Conservation (phyloP, 2,329 filamentous ascomycete species). For the Magnaporthiopsis poae region DNA sequence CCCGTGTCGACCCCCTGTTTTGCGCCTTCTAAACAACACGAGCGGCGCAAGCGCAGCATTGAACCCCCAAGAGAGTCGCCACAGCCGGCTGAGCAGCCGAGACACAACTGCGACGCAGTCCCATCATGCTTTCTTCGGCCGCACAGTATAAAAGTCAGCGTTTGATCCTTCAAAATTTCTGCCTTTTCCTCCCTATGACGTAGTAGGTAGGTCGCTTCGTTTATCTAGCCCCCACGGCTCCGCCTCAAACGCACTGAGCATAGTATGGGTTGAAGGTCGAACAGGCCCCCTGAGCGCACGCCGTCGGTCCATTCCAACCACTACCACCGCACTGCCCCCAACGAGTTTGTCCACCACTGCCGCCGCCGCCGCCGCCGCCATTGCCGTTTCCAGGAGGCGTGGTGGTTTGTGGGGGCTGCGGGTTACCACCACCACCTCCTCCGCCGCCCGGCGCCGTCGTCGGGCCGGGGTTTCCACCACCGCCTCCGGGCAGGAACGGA, state of each 20-base stretch:
- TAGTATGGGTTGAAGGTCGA: constrained; percentile 6
- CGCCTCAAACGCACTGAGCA: constrained; percentile 5
- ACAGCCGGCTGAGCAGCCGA: not conserved
- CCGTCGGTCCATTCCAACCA: constrained; percentile 6
- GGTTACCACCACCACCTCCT: not conserved
- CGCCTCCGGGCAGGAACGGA: not conserved
- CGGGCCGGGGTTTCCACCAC: not conserved
- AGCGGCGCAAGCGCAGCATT: too few relatives aligned
- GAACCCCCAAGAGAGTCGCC: not conserved
- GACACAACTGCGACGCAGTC: not conserved
- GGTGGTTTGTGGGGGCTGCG: not conserved
- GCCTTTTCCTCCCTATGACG: too few relatives aligned
- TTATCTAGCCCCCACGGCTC: not conserved
- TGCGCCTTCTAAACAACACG: too few relatives aligned
- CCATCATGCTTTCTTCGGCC: not conserved
- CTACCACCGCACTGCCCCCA: constrained; percentile 8
- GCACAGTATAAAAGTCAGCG: not conserved
- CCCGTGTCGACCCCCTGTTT: too few relatives aligned
- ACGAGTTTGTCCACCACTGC: not conserved
- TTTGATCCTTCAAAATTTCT: not conserved
- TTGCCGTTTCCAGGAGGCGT: not conserved
- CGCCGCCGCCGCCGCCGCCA: not conserved
- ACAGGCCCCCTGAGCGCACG: constrained; percentile 4
- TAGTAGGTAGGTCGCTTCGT: too few relatives aligned
- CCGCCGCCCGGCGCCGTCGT: not conserved